Evolutionary conservation across 78 protist genomes (phyloP), one percentile per base, ranked within the genome.

Genomic region (Isochrysis galbana): DNA sequence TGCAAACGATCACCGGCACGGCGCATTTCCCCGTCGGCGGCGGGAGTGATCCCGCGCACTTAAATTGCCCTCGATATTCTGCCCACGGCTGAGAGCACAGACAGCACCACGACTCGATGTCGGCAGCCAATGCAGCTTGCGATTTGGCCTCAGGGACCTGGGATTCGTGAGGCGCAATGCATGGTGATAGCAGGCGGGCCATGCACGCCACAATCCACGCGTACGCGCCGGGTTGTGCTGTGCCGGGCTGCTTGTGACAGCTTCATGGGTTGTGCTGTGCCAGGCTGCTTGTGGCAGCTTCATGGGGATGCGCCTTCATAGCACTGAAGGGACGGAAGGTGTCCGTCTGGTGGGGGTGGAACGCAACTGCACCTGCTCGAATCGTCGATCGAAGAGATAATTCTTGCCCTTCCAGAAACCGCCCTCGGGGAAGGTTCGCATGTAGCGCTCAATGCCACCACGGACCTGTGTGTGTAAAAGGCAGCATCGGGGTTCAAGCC

Each of bases 361-460:
- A n/a, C n/a, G n/a, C n/a, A n/a, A n/a, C n/a, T n/a, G n/a, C 74
- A 26, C 32, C 74, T 67, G 74, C 14, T 67, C 74, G 74, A 67
- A 11, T n/a, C 84, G 44, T 7, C 32, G 44, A 46, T 77, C 84
- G 84, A 77, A 77, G 84, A 77, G 34, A 32, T 22, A 32, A 46
- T 77, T 77, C 32, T 5, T 39, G 84, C 84, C 84, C 17, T 32
- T 2, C n/a, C 10, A 77, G 84, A 36, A 77, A n/a, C 84, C 84
- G 84, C 84, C 84, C 34, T 10, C 44, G 36, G 84, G 84, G 46
- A 77, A 77, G 84, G 84, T 32, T 2, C 23, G 34, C 34, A 77
- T 4, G 46, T 77, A 77, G 32, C 84, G 84, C 84, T 39, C 84
- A 21, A 77, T 39, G 47, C 84, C 84, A 22, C 84, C 84, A 46